A percentile compares a stretch with the other conserved stretches of the same genome.
These are phyloP conservation scores for Phascolomyces articulosus DNA, from an alignment of 371 early-diverging fungal species.

Conservation along the genomic window DNA sequence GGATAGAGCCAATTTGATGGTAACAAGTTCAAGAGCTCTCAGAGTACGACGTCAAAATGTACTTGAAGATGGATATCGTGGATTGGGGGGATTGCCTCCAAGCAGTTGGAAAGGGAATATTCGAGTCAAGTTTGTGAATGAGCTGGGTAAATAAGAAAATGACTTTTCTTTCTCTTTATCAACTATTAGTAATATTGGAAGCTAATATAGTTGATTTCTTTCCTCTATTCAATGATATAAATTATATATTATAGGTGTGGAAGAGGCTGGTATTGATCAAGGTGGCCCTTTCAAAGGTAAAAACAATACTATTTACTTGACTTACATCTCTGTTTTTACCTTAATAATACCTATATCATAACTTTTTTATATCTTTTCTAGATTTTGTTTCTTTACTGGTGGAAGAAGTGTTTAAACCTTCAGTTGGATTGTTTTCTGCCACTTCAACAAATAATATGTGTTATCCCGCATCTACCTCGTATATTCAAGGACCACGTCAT, in stretches of 20 bases:
- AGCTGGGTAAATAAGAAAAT: conserved; percentile 35
- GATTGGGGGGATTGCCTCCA: conserved; percentile 54
- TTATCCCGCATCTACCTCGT: conserved; percentile 67
- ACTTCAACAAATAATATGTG: conserved; percentile 68
- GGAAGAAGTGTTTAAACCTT: conserved; percentile 78
- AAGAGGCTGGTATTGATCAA: conserved; percentile 91
- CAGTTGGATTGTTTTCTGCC: conserved; percentile 69
- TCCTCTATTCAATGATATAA: too few species aligned
- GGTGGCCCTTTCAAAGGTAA: conserved; percentile 91
- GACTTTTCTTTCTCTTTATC: background rate
- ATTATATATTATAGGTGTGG: conserved; percentile 71
- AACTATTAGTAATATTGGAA: background rate
- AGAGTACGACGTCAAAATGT: conserved; percentile 72
- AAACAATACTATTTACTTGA: too few species aligned
- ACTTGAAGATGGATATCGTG: conserved; percentile 81
- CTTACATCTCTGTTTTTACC: too few species aligned
- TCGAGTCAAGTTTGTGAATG: conserved; percentile 82
- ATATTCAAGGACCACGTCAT: conserved; percentile 50
- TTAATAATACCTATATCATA: conserved; percentile 8
- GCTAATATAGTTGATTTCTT: background rate
- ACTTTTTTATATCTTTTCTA: conserved; percentile 30
- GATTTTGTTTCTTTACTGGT: conserved; percentile 86
- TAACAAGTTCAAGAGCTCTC: conserved; percentile 43
- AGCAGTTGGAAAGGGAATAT: conserved; percentile 74
- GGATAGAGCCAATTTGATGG: conserved; percentile 44